Evolutionary conservation across 1,284 basidiomycete genomes (phyloP).

Genomic region (Ustilago crameri): DNA sequence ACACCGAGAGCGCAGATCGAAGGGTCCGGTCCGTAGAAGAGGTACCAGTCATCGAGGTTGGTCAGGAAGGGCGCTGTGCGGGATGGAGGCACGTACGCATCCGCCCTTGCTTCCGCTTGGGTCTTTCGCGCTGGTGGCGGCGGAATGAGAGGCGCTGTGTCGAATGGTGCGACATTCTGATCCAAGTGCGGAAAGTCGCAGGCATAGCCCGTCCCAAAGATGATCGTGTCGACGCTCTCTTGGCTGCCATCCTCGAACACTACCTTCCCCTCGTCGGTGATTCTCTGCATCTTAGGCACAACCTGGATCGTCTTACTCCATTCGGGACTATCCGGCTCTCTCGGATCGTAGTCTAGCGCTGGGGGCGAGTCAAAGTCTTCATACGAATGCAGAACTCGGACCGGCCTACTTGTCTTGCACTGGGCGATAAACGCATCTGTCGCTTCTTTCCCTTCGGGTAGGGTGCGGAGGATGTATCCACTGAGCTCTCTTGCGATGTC

Average conservation of each 20-base stretch:
- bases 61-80: constrained; percentile 30
- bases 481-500: constrained; percentile 71
- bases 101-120: background rate
- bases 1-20: constrained; percentile 55
- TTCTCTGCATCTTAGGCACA: constrained; percentile 39
- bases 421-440: constrained; percentile 19
- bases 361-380: constrained; percentile 52
- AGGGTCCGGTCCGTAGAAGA: constrained; percentile 56
- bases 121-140: background rate
- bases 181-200: constrained; percentile 54
- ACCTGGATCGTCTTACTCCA: constrained; percentile 61
- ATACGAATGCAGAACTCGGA: constrained; percentile 50
- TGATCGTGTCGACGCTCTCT: constrained; percentile 54
- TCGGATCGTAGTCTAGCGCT: constrained; percentile 62
- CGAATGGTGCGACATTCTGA: constrained; percentile 35
- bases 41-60: constrained; percentile 63
- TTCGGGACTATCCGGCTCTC: constrained; percentile 38
- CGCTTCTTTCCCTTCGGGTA: constrained; percentile 30
- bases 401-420: background rate
- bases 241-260: constrained; percentile 31
- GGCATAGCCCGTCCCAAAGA: constrained; percentile 66
- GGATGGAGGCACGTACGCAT: constrained; percentile 16
- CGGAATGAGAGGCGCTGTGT: constrained; percentile 29
- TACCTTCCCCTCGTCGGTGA: constrained; percentile 14
- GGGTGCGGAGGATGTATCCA: constrained; percentile 50